These are phyloP conservation scores for Pseudocercospora vitis DNA, from an alignment of 2,329 filamentous ascomycete genomes.

Conservation along the genomic window DNA sequence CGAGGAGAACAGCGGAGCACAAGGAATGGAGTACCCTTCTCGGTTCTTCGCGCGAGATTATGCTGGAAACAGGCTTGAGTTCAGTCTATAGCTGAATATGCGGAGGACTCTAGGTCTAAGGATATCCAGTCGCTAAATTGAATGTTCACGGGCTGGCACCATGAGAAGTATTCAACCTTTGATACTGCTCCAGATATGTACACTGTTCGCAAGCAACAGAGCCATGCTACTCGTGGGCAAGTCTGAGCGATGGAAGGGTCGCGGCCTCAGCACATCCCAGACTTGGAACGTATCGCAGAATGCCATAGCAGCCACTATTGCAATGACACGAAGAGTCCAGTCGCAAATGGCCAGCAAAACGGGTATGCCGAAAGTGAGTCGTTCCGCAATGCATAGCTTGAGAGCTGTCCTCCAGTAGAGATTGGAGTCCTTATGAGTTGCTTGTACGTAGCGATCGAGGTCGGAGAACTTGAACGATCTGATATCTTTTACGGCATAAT, in stretches of 20 bases:
- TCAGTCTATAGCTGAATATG: slow-evolving; percentile 35
- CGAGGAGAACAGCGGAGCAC: slow-evolving; percentile 44
- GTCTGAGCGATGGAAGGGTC: slow-evolving; percentile 26
- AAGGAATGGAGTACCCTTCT: slow-evolving; percentile 60
- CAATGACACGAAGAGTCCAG: slow-evolving; percentile 27
- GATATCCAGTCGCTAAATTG: too few species aligned
- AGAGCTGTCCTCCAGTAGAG: slow-evolving; percentile 42
- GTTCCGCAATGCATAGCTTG: slow-evolving; percentile 46
- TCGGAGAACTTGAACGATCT: slow-evolving; percentile 41
- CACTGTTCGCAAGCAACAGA: slow-evolving; percentile 30
- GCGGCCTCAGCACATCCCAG: slow-evolving; percentile 32
- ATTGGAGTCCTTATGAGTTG: slow-evolving; percentile 24
- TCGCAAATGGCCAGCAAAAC: slow-evolving; percentile 36
- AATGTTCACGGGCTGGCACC: too few species aligned
- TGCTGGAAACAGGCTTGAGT: slow-evolving; percentile 44
- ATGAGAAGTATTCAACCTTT: slow-evolving; percentile 30
- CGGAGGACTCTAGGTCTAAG: slow-evolving; percentile 7
- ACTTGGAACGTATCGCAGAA: slow-evolving; percentile 24
- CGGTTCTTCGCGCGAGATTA: slow-evolving; percentile 60
- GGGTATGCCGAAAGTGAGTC: slow-evolving; percentile 41
- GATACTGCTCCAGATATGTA: slow-evolving; percentile 35
- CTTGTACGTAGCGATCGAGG: slow-evolving; percentile 42
- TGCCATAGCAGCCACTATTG: slow-evolving; percentile 29
- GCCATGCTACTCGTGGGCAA: slow-evolving; percentile 17
- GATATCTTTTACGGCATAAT: slow-evolving; percentile 37